Base-by-base conservation (phyloP, 768 basidiomycete species). In the Trametes villosa region DNA sequence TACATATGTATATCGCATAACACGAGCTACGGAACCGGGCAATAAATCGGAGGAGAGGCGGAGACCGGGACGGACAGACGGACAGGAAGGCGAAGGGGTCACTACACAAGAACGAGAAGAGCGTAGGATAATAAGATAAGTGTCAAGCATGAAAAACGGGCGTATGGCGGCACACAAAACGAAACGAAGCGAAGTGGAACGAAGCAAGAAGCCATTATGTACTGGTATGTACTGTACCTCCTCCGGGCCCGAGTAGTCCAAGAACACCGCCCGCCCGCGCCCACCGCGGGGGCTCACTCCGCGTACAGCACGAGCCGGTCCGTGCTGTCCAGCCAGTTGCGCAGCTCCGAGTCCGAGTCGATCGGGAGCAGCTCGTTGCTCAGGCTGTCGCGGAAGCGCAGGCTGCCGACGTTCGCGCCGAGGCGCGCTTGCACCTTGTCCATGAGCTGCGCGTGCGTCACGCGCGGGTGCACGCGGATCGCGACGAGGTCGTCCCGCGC, bases 401-500 rank as follows among this genome's bases (percentile, higher is more conserved):
- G 78, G 42, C 78, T 76, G 9, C 71, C 77, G 34, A 96, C 81
- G 60, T 90, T 88, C 15, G 81, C 82, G 0, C 94, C 95, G 7
- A 98, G 78, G 53, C 97, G 85, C 34, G 89, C 83, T 68, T 93
- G 87, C 33, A 98, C 92, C 77, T 98, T 99, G 51, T 87, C 91
- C 81, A 97, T 88, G 62, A 99, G 80, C 69, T 96, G 94, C 11
- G 75, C 78, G 68, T 92, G 89, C 9, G 91, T 86, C 40, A 98
- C 95, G 52, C 83, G 85, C 24, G 97, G 97, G 71, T 96, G 95
- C 29, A 98, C 96, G 15, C 97, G 88, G 57, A 98, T 97, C 4
- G 97, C 97, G 64, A 98, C 94, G 55, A 98, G 78, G 73, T 99
- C 97, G 71, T 98, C 96, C 26, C 94, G 89, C 57, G 89, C 81